Evolutionary conservation across 176 grass and related monocot species (phyloP).

Genomic region (Tillandsia fasciculata): DNA sequence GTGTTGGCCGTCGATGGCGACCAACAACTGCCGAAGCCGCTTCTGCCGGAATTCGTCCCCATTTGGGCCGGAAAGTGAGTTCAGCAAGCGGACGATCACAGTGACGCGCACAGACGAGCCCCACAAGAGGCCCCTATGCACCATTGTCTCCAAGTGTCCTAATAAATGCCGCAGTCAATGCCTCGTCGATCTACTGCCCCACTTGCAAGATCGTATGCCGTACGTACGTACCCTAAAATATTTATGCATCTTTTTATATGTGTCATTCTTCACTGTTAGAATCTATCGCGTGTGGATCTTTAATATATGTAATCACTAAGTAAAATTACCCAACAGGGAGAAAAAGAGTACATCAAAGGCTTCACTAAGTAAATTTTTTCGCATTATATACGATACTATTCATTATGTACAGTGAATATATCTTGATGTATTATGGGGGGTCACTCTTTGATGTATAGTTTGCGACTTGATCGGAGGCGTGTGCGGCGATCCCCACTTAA

Average conservation of each 20-base stretch:
- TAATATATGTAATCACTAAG: too few species aligned
- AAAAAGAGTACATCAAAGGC: too few species aligned
- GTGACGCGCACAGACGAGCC: not conserved
- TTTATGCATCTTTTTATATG: too few species aligned
- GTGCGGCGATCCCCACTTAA: constrained; percentile 63
- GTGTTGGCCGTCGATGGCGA: not conserved
- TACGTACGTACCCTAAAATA: constrained; percentile 18
- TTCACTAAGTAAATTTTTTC: too few species aligned
- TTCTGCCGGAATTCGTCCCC: not conserved
- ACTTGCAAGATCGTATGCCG: constrained; percentile 56
- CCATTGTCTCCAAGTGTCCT: constrained; percentile 17
- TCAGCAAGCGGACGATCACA: not conserved
- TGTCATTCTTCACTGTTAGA: too few species aligned
- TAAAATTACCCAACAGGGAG: too few species aligned
- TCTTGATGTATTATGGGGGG: not conserved
- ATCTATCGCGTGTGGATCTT: too few species aligned
- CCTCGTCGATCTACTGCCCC: constrained; percentile 42
- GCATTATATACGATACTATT: too few species aligned
- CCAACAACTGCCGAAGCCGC: not conserved
- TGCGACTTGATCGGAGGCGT: constrained; percentile 39
- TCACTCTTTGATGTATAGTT: constrained; percentile 18
- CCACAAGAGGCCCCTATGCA: not conserved
- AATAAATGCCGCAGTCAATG: constrained; percentile 32
- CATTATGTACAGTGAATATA: too few species aligned
- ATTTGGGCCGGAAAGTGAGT: not conserved